These are phyloP conservation scores for Lepidium sativum DNA, from an alignment of 345 rosid species.

Conservation along the genomic window DNA sequence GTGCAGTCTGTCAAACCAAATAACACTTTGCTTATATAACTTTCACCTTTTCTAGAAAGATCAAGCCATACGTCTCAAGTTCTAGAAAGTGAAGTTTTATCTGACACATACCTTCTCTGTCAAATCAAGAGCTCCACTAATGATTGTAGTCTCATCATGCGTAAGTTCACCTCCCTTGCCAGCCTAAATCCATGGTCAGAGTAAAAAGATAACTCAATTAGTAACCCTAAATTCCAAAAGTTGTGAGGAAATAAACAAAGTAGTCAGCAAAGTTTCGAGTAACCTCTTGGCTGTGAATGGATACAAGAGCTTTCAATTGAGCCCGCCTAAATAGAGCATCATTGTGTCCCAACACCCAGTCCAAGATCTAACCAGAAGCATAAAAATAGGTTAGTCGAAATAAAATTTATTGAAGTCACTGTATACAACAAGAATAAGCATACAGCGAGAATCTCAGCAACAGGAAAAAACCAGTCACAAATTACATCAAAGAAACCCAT, in stretches of 20 bases:
- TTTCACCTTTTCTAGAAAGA: not conserved
- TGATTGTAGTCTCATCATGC: conserved; percentile 96
- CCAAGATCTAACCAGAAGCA: conserved; percentile 53
- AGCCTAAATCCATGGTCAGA: conserved; percentile 42
- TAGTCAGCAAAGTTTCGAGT: not conserved
- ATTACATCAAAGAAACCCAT: not conserved
- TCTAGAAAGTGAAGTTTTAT: not conserved
- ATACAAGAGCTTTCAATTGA: conserved; percentile 86
- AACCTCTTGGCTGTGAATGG: conserved; percentile 86
- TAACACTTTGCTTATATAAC: not conserved
- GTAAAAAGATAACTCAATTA: not conserved
- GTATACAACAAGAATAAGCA: not conserved
- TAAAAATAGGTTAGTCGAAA: not conserved
- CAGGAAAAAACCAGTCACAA: not conserved
- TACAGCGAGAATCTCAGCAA: not conserved
- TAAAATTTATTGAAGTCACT: not conserved
- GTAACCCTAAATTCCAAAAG: not conserved
- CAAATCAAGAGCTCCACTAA: conserved; percentile 92
- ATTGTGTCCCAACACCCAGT: conserved; percentile 83
- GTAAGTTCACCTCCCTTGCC: conserved; percentile 98
- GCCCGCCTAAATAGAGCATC: conserved; percentile 87
- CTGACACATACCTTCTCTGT: conserved; percentile 68
- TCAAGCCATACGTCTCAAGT: not conserved
- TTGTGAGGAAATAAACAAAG: not conserved
- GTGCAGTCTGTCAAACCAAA: conserved; percentile 65